Base-by-base conservation (phyloP, 2,329 filamentous ascomycete genomes). In the Fusarium phyllophilum region DNA sequence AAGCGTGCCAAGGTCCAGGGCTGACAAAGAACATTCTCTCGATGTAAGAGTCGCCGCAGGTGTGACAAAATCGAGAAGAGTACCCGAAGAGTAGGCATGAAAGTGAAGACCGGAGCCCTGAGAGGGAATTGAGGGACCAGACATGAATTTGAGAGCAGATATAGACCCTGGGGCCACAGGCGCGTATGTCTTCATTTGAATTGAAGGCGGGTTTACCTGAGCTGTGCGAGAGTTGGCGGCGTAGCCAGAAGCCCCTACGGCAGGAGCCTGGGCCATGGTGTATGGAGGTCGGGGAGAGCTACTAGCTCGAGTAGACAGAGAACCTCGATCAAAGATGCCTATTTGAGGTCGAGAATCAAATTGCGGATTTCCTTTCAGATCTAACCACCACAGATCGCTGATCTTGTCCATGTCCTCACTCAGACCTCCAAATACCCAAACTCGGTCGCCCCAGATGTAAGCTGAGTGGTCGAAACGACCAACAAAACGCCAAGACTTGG, bases 341-440 rank as follows among this genome's bases (percentile, higher is more conserved):
- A 89, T 83, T 36, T 84, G 89, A 61, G 93, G 91, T 34, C 89
- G 86, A 41, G 91, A 90, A 77, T 95, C 92, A 76, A 97, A 95
- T 52, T 95, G 94, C 4, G 95, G 95, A 68, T 90, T 95, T 39
- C 94, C 95, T 81, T 97, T 96, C 56, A 99, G 88, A 83, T 99
- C 96, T 48, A 99, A 86, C 95, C 96, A 99, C 93, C 95, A 98
- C 48, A 99, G 89, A 82, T 99, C 96, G 68, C 94, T 96, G 70
- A 93, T 94, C 78, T 97, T 96, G 84, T 98, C 95, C 94, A 98
- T 97, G 75, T 98, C 95, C 77, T 96, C 94, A 72, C 94, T 96
- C 56, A 99, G 87, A 5, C 96, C 96, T 44, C 96, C 96, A 82
- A 97, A 98, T 12, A 98, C 95, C 96, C 96, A 99, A 39, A 99